Conservation (phyloP, 2,329 filamentous ascomycete genomes). For the Capronia epimyces region DNA sequence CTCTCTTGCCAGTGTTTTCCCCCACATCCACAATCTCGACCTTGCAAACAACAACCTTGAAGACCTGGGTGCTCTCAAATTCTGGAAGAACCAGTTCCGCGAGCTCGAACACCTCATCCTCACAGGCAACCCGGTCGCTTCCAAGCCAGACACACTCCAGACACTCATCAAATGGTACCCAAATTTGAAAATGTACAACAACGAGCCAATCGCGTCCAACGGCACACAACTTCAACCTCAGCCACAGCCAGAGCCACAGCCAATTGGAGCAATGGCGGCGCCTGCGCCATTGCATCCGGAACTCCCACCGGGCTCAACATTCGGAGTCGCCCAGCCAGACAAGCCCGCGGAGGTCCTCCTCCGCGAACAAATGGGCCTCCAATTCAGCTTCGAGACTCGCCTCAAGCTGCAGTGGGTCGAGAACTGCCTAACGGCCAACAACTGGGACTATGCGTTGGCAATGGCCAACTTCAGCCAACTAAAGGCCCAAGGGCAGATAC, state of each 20-base stretch:
- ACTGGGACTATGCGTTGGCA: slow-evolving; percentile 74
- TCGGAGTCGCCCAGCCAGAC: slow-evolving; percentile 40
- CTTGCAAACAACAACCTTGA: slow-evolving; percentile 76
- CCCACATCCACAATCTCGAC: slow-evolving; percentile 81
- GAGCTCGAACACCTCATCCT: slow-evolving; percentile 76
- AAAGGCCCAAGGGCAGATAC: slow-evolving; percentile 46
- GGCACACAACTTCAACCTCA: slow-evolving; percentile 58
- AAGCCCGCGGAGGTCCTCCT: slow-evolving; percentile 50
- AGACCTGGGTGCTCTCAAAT: slow-evolving; percentile 60
- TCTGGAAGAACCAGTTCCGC: slow-evolving; percentile 74
- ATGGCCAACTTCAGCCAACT: slow-evolving; percentile 68
- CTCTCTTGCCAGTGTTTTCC: slow-evolving; percentile 70
- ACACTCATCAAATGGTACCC: slow-evolving; percentile 79
- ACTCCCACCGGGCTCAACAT: slow-evolving; percentile 32
- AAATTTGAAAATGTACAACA: slow-evolving; percentile 69
- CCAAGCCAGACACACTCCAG: slow-evolving; percentile 55
- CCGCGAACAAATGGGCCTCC: slow-evolving; percentile 62
- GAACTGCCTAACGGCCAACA: slow-evolving; percentile 72
- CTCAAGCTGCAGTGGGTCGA: slow-evolving; percentile 75
- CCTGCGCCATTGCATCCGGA: slow-evolving; percentile 43
- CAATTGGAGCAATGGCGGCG: slow-evolving; percentile 46
- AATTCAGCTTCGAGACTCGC: slow-evolving; percentile 70
- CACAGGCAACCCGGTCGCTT: slow-evolving; percentile 67
- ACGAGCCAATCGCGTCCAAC: slow-evolving; percentile 56
- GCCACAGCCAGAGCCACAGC: slow-evolving; percentile 72